Evolutionary conservation across 228 moss, liverwort and hornwort species (phyloP), one percentile per base, ranked within the genome.

Genomic region (Sphagnum fallax): DNA sequence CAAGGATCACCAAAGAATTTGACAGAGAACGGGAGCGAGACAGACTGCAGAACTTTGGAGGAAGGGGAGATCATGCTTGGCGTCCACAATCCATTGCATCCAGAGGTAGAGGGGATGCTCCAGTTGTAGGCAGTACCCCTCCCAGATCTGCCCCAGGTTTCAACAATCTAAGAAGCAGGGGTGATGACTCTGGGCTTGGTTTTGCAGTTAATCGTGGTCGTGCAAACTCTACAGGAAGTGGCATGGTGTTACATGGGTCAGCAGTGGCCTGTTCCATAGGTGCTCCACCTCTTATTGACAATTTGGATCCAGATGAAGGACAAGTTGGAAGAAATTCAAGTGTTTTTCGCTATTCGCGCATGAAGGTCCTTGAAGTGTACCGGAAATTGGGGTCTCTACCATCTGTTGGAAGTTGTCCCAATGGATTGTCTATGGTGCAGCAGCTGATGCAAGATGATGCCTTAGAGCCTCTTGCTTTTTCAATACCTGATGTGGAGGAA

Each of bases 61-160:
- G 81, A 69, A 81, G 96, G 65, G 71, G 80, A 60, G 97, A 98
- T 58, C 90, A 93, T 67, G 94, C 94, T 5, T 94, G 94, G 81
- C 91, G 98, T 69, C 93, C 94, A 52, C 85, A 82, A 48, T 94
- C 93, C 52, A 93, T 93, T 78, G 91, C 93, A 78, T 89, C 85
- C 75, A 81, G 94, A 63, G 94, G 94, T 67, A 88, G 94, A 74
- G 94, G 94, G 69, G 94, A 94, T 81, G 75, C 78, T 73, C 90
- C 84, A 76, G 93, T 91, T 73, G 84, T 87, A 72, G 89, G 98
- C 67, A 85, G 78, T 67, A 87, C 90, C 7, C 88, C 97, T 64
- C 98, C 98, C 52, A 98, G 94, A 66, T 87, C 94, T 90, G 98
- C 98, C 65, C 98, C 98, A 51, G 98, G 98, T 67, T 98, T 98